A percentile compares a stretch with the other conserved stretches of the same genome.
Conservation (phyloP, 495 filamentous ascomycete genomes). For the Xylaria grammica region DNA sequence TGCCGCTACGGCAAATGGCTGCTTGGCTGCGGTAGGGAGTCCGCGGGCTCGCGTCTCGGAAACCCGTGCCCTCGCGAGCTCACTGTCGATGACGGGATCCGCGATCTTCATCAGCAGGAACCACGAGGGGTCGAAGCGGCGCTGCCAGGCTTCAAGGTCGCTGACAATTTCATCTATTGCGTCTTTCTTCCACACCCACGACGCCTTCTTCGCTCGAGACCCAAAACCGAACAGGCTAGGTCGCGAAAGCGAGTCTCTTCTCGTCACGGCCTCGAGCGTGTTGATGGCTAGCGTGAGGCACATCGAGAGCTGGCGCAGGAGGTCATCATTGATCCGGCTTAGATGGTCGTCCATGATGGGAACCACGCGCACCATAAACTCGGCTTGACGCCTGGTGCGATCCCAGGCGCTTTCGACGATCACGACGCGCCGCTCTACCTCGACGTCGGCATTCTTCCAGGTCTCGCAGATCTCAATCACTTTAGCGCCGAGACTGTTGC, state of each 20-base stretch:
- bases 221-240: background rate
- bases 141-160: slow-evolving; percentile 50
- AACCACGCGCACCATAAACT: slow-evolving; percentile 1
- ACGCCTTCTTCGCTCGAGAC: slow-evolving; percentile 1
- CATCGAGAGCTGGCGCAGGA: background rate
- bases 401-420: slow-evolving; percentile 1
- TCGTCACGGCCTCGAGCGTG: background rate
- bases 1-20: background rate
- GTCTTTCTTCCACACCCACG: slow-evolving; percentile 26
- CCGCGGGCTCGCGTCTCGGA: background rate
- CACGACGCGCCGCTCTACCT: background rate
- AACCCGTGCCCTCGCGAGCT: slow-evolving; percentile 6
- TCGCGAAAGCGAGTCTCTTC: background rate
- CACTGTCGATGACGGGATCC: slow-evolving; percentile 27
- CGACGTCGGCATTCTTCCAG: slow-evolving; percentile 1
- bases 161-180: slow-evolving; percentile 37
- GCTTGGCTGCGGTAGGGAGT: background rate
- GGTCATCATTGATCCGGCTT: background rate
- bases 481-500: slow-evolving; percentile 4
- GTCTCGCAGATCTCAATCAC: slow-evolving; percentile 1
- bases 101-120: slow-evolving; percentile 45
- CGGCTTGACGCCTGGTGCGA: slow-evolving; percentile 5
- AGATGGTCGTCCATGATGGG: slow-evolving; percentile 6
- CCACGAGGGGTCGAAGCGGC: slow-evolving; percentile 44
- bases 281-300: background rate